Evolutionary conservation across 1,139 yeast genomes (phyloP).

Genomic region (Taphrina wiesneri): DNA sequence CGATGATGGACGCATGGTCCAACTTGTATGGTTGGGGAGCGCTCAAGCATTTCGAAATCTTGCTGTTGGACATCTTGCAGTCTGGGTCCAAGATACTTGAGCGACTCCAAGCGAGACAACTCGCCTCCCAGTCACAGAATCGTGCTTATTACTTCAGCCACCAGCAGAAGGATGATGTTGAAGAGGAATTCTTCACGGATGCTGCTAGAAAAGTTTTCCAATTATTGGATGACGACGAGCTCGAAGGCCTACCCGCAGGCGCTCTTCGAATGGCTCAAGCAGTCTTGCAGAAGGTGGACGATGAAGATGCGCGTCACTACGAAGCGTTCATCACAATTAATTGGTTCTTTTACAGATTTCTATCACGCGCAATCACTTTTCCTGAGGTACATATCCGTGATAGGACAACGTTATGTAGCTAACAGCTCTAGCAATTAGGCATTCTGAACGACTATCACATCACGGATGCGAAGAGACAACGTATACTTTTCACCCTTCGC

Average conservation of each 20-base stretch:
- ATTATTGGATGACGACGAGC: slow-evolving; percentile 8
- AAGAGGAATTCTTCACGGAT: slow-evolving; percentile 25
- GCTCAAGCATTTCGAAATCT: slow-evolving; percentile 4
- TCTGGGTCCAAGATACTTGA: slow-evolving; percentile 14
- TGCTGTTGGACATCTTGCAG: slow-evolving; percentile 25
- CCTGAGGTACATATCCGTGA: slow-evolving; percentile 29
- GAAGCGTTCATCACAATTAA: slow-evolving; percentile 20
- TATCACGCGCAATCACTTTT: neutral
- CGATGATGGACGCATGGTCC: slow-evolving; percentile 18
- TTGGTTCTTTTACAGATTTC: slow-evolving; percentile 25
- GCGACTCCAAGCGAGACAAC: neutral
- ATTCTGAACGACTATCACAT: slow-evolving; percentile 9
- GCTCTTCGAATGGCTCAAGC: slow-evolving; percentile 6
- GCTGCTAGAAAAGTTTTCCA: slow-evolving; percentile 14
- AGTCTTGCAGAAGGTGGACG: neutral
- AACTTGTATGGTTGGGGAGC: slow-evolving; percentile 24
- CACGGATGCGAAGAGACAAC: slow-evolving; percentile 10
- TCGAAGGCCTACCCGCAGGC: slow-evolving; percentile 18
- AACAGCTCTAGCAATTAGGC: slow-evolving; percentile 1
- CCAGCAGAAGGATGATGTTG: slow-evolving; percentile 20
- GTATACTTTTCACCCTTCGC: slow-evolving; percentile 12
- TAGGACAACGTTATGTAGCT: no score
- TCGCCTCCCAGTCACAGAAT: neutral
- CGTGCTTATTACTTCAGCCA: slow-evolving; percentile 11
- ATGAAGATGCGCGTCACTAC: neutral